Percentiles rank a stretch among this genome's conserved stretches.
Evolutionary conservation across 768 basidiomycete species (phyloP).

Genomic region (Sarcomyxa edulis): DNA sequence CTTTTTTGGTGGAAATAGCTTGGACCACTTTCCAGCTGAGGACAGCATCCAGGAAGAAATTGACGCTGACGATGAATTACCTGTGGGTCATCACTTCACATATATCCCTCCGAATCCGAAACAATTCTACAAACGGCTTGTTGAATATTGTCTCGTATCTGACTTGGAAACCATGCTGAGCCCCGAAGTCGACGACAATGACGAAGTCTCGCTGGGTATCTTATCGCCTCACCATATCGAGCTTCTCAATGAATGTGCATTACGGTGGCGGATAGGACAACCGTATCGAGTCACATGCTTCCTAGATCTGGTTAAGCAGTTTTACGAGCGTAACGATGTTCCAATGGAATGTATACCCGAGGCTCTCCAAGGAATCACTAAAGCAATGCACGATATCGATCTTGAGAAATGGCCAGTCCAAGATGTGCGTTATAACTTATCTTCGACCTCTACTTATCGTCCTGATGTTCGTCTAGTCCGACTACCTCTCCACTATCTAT

Average conservation of each 20-base stretch:
- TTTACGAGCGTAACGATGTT: constrained; percentile 86
- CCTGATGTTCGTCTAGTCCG: constrained; percentile 38
- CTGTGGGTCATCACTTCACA: constrained; percentile 74
- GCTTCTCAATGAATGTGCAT: constrained; percentile 81
- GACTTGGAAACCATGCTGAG: constrained; percentile 90
- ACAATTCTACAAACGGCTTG: constrained; percentile 78
- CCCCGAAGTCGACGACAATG: constrained; percentile 87
- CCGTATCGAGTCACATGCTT: constrained; percentile 76
- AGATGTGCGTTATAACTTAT: constrained; percentile 57
- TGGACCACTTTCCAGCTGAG: constrained; percentile 25
- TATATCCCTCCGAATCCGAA: constrained; percentile 88
- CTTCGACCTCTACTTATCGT: constrained; percentile 5
- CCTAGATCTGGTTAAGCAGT: constrained; percentile 77
- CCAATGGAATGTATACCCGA: constrained; percentile 95
- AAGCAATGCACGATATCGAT: constrained; percentile 65
- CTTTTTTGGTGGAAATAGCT: constrained; percentile 31
- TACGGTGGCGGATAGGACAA: constrained; percentile 85
- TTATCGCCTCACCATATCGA: constrained; percentile 75
- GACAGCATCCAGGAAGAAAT: constrained; percentile 33
- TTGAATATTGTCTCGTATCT: constrained; percentile 74
- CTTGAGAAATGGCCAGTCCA: constrained; percentile 72
- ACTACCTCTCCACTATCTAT: constrained; percentile 63
- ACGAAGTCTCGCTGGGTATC: constrained; percentile 93
- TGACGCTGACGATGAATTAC: constrained; percentile 64
- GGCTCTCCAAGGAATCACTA: constrained; percentile 69